Percentiles rank a stretch among this genome's conserved stretches.
Evolutionary conservation across 495 filamentous ascomycete genomes (phyloP).

Genomic region (Xylaria scruposa): DNA sequence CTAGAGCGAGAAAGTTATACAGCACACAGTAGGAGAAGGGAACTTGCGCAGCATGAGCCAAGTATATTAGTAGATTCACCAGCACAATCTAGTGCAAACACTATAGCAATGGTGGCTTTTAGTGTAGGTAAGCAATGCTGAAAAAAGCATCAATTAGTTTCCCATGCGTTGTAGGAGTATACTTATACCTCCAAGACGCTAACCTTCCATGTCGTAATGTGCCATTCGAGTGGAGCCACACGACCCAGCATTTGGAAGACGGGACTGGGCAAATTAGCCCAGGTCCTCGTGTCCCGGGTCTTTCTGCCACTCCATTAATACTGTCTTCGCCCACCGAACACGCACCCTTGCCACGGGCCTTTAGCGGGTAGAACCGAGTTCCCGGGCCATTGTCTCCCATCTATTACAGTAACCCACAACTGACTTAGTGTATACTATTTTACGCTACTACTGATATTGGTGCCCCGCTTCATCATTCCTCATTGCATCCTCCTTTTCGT

Average conservation of each 20-base stretch:
- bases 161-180: background rate
- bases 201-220: background rate
- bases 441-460: background rate
- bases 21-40: background rate
- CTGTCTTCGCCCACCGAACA: conserved; percentile 12
- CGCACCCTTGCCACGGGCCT: conserved; percentile 13
- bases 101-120: conserved; percentile 6
- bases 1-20: background rate
- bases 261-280: conserved; percentile 13
- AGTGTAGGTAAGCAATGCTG: conserved; percentile 4
- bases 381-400: conserved; percentile 3
- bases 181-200: too few relatives aligned
- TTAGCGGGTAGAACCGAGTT: conserved; percentile 24
- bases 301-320: too few relatives aligned
- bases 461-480: background rate
- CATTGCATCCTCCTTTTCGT: background rate
- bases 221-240: background rate
- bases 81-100: background rate
- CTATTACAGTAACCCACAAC: background rate
- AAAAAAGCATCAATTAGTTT: conserved; percentile 10
- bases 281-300: background rate
- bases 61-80: background rate
- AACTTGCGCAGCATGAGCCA: background rate
- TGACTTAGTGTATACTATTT: background rate
- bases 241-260: background rate